Base-by-base conservation (phyloP, 2,329 filamentous ascomycete species). In the Diaporthe citriasiana region DNA sequence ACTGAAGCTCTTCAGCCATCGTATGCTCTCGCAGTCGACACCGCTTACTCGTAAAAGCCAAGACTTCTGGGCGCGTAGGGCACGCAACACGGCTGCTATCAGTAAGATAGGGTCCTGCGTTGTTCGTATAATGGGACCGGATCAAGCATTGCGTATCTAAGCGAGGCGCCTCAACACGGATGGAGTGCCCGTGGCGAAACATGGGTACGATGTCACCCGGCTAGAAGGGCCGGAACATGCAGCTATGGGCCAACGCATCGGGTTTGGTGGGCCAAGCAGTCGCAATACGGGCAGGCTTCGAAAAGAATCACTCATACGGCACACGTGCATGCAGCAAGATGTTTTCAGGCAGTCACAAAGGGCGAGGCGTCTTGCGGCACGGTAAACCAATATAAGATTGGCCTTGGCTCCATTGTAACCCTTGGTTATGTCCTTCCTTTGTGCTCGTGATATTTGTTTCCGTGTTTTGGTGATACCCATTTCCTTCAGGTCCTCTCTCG, bases 281-380 rank as follows among this genome's bases (percentile, higher is more conserved):
- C 63, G 22, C 13, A 66, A 66, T 66, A 66, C 45, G 63, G 63
- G 12, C 63, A 66, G 51, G 63, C 63, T 66, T 66, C 45, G 27
- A n/a, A 66, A 66, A 66, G 45, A 51, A 35, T 27, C 30, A 38
- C 42, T 17, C 30, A 38, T 25, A 25, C 60, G 5, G 45, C 45
- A 27, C 30, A 27, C 9, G 45, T 33, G 33, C 45, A 38, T 66
- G 63, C 63, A 38, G 63, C 45, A 51, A 4, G n/a, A 51, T 19
- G 63, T 38, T 30, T 19, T 50, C 38, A 66, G 63, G 63, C 63
- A 66, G 63, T 66, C 45, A 17, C 17, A 7, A 17, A 38, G n/a
- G 30, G 30, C 63, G 45, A 66, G 35, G 63, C 63, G 45, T 30
- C 45, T 66, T n/a, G 30, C n/a, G 45, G n/a, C n/a, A n/a, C n/a